Percentiles rank a stretch among this genome's conserved stretches.
These are phyloP conservation scores for Prunus mume DNA, from an alignment of 306 rosid species.

Conservation along the genomic window DNA sequence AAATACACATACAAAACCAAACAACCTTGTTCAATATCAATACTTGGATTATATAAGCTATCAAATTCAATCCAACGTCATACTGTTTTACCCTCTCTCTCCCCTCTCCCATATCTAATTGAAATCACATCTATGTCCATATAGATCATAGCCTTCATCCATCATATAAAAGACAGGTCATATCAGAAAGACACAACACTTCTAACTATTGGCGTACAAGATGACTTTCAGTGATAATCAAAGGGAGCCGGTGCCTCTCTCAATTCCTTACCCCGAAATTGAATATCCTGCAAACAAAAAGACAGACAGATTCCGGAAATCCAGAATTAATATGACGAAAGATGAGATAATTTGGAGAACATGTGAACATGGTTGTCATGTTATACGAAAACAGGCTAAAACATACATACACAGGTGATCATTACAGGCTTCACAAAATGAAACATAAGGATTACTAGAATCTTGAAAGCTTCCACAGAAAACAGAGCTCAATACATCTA, in stretches of 20 bases:
- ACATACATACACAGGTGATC: neutral
- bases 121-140: neutral
- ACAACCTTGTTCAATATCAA: neutral
- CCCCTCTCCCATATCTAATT: neutral
- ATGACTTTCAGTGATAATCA: constrained; percentile 49
- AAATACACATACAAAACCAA: neutral
- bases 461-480: neutral
- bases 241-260: constrained; percentile 73
- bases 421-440: neutral
- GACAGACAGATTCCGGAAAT: neutral
- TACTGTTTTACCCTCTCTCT: neutral
- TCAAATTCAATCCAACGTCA: neutral
- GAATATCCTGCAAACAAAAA: constrained; percentile 60
- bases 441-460: neutral
- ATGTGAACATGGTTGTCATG: neutral
- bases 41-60: neutral
- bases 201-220: neutral
- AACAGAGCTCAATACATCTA: neutral
- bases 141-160: neutral
- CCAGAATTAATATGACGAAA: neutral
- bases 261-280: constrained; percentile 61
- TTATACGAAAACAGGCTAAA: neutral
- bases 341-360: neutral
- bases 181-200: neutral
- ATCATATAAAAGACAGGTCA: neutral